Evolutionary conservation across 2,329 filamentous ascomycete species (phyloP), one percentile per base, ranked within the genome.

Genomic region (Fusarium equiseti): DNA sequence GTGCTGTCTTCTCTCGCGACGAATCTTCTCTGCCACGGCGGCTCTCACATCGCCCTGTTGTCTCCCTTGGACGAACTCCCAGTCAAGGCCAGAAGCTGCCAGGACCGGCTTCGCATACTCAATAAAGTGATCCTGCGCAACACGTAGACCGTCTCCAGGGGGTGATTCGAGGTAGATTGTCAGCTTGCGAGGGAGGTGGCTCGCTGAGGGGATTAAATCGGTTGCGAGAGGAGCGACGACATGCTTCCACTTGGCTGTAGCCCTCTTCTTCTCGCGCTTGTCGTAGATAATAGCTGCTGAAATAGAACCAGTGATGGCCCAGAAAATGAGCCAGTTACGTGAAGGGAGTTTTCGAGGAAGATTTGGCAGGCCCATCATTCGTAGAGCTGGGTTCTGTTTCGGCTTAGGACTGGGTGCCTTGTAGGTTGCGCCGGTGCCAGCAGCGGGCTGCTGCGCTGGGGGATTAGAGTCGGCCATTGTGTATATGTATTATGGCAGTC

Each of bases 241-340:
- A 63, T 90, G 90, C 74, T 90, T 90, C 95, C 95, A 99, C 80
- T 95, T 95, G 69, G 92, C 88, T 60, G 96, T 95, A 56, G 91
- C 90, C 68, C 90, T 90, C 76, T 91, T 92, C 85, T 95, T 97
- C 83, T 98, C 91, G 65, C 93, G 91, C 77, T 93, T 93, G 82
- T 99, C 96, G 85, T 99, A 98, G 78, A 96, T 88, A 59, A 98
- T 87, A 55, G 94, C 92, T 18, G 89, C 90, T 8, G 93, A 89
- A 78, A 97, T 92, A 49, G 92, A 89, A 56, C 91, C 91, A 13
- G 91, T 91, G 59, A 98, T 80, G 49, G 91, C 86, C 81, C 95
- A 90, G 83, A 99, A 99, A 77, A 99, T 98, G 82, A 96, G 89
- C 96, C 96, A 99, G 80, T 98, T 98, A 67, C 96, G 92, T 20